Percentiles rank a stretch among this genome's conserved stretches.
Evolutionary conservation across 169 alveolate species (phyloP).

Genomic region (Eimeria brunetti): DNA sequence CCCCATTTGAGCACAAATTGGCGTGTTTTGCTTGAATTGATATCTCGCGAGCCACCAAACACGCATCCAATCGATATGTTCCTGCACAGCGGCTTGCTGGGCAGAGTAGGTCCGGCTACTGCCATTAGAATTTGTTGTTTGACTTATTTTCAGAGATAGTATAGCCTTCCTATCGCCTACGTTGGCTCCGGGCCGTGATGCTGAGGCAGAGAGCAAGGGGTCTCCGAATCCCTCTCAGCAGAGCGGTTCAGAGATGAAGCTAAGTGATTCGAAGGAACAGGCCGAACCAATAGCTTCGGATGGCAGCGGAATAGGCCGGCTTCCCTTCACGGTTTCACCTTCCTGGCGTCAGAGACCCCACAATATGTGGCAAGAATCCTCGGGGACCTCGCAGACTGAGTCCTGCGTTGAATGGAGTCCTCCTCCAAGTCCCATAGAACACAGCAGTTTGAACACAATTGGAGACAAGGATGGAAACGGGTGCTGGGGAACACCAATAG

Average conservation of each 20-base stretch:
- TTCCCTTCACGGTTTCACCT: conserved; percentile 67
- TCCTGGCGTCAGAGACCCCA: conserved; percentile 63
- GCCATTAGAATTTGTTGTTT: not conserved
- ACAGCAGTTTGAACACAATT: not conserved
- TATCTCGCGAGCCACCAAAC: not conserved
- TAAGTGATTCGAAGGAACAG: conserved; percentile 1
- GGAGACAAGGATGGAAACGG: conserved; percentile 4
- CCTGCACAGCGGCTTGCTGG: not conserved
- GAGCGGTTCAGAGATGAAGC: not conserved
- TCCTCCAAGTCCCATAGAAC: conserved; percentile 49
- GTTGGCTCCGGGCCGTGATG: conserved; percentile 53
- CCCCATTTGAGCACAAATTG: too few relatives aligned
- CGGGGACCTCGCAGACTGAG: conserved; percentile 49
- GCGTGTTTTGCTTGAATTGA: not conserved
- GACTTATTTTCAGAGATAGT: conserved; percentile 26
- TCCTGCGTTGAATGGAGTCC: conserved; percentile 69
- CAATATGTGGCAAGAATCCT: conserved; percentile 57
- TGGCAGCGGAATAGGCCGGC: conserved; percentile 43
- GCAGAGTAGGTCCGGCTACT: not conserved
- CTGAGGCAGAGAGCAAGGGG: conserved; percentile 3
- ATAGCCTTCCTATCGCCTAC: conserved; percentile 66
- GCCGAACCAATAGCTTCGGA: conserved; percentile 1
- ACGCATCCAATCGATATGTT: not conserved
- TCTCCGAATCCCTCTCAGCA: conserved; percentile 38
- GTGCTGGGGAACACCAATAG: conserved; percentile 56